Evolutionary conservation across 257 asterid genomes (phyloP), one percentile per base, ranked within the genome.

Genomic region (Salvia rosmarinus): DNA sequence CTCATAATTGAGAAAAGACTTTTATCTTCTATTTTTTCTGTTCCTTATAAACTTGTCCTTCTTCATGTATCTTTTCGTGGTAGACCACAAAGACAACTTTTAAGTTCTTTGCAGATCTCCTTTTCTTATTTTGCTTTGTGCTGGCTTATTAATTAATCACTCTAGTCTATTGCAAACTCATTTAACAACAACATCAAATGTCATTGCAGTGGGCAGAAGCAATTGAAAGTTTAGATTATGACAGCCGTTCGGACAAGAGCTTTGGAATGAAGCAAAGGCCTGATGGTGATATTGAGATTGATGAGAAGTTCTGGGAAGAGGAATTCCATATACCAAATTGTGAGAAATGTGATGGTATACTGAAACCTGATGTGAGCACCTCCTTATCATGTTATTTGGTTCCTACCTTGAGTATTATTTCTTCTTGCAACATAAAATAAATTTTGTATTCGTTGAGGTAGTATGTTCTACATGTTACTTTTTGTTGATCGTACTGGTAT

Each of bases 291-390:
- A 89, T 94, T 56, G 99, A 94, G 82, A 91, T 94, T 44, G 89
- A 94, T 76, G 99, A 91, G 88, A 94, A 89, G 77, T 94, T 94
- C 79, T 94, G 98, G 99, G 97, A 94, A 81, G 95, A 91, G 82
- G 95, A 89, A 46, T 91, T 91, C 74, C 82, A 79, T 64, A 91
- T 94, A 68, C 99, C 99, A 57, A 67, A 62, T 68, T 91, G 99
- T 64, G 80, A 79, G 70, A 85, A 69, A 59, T 94, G 99, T 78
- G 67, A 80, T 64, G 97, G 99, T 39, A 49, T 85, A 63, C 78
- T 94, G 66, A 94, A 94, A 86, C 99, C 99, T 64, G 96, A 94
- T 56, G 99, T 94, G 86, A 84, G 98, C 79, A 30, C 59, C 34
- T 57, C 5, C 40, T 55, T 16, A 49, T 35, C 50, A n/a, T 17